phyloP scores from a whole-genome alignment of 2,329 filamentous ascomycete genomes.

The Oidium heveae region DNA sequence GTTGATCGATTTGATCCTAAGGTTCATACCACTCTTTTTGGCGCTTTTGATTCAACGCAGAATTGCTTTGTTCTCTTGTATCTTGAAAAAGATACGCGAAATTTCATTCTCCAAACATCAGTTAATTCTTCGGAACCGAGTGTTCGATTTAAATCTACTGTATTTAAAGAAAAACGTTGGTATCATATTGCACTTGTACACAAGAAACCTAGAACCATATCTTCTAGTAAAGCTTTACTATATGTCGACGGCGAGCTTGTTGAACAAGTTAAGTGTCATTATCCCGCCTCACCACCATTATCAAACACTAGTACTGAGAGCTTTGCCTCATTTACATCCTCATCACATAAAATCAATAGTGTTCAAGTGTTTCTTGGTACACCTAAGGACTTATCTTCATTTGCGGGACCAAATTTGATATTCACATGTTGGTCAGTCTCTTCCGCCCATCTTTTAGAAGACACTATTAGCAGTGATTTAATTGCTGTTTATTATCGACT shows the following conservation, averaged over 20 bases:
- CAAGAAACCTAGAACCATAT: conserved; percentile 47
- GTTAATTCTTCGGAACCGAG: conserved; percentile 67
- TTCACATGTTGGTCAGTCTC: conserved; percentile 71
- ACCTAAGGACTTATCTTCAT: conserved; percentile 60
- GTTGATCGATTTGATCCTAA: conserved; percentile 66
- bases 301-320: conserved; percentile 37
- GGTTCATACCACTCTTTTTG: conserved; percentile 85
- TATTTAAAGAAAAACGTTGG: conserved; percentile 57
- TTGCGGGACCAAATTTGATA: conserved; percentile 46
- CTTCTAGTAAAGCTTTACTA: conserved; percentile 57
- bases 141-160: conserved; percentile 68
- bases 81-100: conserved; percentile 74
- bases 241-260: conserved; percentile 87
- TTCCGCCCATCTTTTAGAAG: conserved; percentile 70
- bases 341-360: conserved; percentile 31
- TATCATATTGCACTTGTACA: conserved; percentile 87
- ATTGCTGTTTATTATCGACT: conserved; percentile 77
- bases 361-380: conserved; percentile 89
- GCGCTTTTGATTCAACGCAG: conserved; percentile 75
- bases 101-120: conserved; percentile 90
- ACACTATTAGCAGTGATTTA: conserved; percentile 71
- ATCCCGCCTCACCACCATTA: conserved; percentile 50
- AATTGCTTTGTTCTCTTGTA: conserved; percentile 88
- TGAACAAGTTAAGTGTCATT: conserved; percentile 74
- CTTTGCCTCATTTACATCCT: conserved; percentile 44